Percentiles rank a stretch among this genome's conserved stretches.
phyloP scores from a whole-genome alignment of 164 flowering plant species.

The Vitis rupestris region DNA sequence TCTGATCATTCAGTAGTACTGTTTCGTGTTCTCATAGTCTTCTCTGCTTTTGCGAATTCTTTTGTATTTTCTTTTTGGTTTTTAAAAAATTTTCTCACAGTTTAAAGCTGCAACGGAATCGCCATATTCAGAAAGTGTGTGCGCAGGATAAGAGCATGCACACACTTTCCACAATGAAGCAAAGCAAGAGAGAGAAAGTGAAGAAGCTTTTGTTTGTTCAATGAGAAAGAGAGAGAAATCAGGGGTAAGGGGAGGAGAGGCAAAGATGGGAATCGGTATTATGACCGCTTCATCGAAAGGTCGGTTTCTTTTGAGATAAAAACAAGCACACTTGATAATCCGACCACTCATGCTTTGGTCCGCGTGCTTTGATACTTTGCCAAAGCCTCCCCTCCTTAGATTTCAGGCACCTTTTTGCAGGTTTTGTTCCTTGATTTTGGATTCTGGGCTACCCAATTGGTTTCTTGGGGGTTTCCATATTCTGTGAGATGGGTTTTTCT shows the following conservation, averaged over 20 bases:
- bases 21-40: slow-evolving; percentile 1
- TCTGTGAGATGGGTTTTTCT: slow-evolving; percentile 5
- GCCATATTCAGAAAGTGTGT: slow-evolving; percentile 26
- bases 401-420: slow-evolving; percentile 44
- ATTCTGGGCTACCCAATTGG: slow-evolving; percentile 28
- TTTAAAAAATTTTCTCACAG: slow-evolving; percentile 5
- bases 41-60: not conserved
- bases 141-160: slow-evolving; percentile 43
- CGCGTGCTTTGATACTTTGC: slow-evolving; percentile 57
- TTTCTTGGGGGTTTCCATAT: slow-evolving; percentile 2
- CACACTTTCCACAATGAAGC: slow-evolving; percentile 34
- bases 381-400: slow-evolving; percentile 40
- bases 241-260: not conserved
- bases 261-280: slow-evolving; percentile 13
- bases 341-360: slow-evolving; percentile 35
- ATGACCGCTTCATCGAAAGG: slow-evolving; percentile 49
- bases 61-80: slow-evolving; percentile 4
- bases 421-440: slow-evolving; percentile 51
- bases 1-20: too few relatives aligned
- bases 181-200: slow-evolving; percentile 9
- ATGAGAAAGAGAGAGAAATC: slow-evolving; percentile 4
- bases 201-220: slow-evolving; percentile 5
- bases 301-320: slow-evolving; percentile 49
- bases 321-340: slow-evolving; percentile 21
- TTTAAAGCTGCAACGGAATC: slow-evolving; percentile 65